Evolutionary conservation across 164 flowering plant species (phyloP), one percentile per base, ranked within the genome.

Genomic region (Berberis vulgaris): DNA sequence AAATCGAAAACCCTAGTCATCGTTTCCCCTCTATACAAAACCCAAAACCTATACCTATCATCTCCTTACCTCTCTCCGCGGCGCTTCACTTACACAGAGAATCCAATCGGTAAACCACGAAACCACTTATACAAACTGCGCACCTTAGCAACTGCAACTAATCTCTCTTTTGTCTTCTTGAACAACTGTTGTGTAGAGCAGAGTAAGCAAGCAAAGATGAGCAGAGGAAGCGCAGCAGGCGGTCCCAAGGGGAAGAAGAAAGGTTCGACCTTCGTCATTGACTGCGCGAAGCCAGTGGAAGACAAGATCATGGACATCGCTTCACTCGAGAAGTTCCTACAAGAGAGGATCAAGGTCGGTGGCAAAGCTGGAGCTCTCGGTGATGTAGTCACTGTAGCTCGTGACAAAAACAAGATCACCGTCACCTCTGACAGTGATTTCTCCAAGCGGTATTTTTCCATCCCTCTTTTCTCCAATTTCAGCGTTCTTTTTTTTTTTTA

Each of bases 241-340:
- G 60, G 43, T 7, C 6, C 44, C 3, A 57, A 60, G 53, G 52
- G 66, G 8, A 69, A 64, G 65, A 65, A 70, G 65, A 65, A 70
- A 57, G 65, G 68, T 43, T 49, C 68, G 43, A 65, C 55, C 44
- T 65, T 60, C 68, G 64, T 65, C 13, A 65, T 65, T 1, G 68
- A 65, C 55, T 65, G 68, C 44, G 53, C 60, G 41, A 70, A 70
- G 60, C 73, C 72, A 0, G 72, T 69, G 2, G 72, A 69, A 40
- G 67, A 69, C 59, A 69, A 69, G 72, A 64, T 63, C 49, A 69
- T 69, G 72, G 72, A 69, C 49, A 65, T 69, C 12, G 72, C 72
- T 2, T 59, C 68, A 6, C 41, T 69, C 4, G 68, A 69, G 60
- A 69, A 69, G 71, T 69, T 69, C 53, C 45, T 69, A 2, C 64